Conservation (phyloP, 2,329 filamentous ascomycete genomes). For the Pseudogymnoascus sp. region DNA sequence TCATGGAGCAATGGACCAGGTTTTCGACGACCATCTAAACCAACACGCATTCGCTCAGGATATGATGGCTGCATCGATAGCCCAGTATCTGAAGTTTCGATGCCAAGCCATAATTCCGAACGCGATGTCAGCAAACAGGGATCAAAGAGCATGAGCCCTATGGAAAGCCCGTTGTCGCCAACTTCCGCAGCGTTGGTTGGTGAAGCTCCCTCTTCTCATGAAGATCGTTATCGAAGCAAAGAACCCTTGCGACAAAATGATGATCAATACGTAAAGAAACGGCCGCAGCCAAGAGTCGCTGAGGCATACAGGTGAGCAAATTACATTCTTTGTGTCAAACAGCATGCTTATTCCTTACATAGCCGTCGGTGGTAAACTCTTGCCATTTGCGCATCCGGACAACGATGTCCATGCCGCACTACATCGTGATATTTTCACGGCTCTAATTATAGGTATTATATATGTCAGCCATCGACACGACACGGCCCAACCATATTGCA, state of each 20-base stretch:
- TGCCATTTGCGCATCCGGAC: neutral
- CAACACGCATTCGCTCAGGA: neutral
- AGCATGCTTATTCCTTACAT: neutral
- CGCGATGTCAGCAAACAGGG: neutral
- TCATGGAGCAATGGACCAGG: neutral
- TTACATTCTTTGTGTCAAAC: neutral
- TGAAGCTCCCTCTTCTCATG: conserved; percentile 14
- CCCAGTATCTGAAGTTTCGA: conserved; percentile 5
- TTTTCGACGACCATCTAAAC: conserved; percentile 1
- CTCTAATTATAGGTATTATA: neutral
- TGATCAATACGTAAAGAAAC: conserved; percentile 27
- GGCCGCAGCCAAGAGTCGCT: conserved; percentile 33
- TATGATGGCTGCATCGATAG: neutral
- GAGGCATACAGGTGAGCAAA: conserved; percentile 33
- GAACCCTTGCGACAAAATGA: conserved; percentile 29
- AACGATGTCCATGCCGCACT: neutral
- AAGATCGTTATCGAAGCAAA: conserved; percentile 14
- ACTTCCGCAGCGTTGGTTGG: conserved; percentile 26
- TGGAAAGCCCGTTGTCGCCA: conserved; percentile 20
- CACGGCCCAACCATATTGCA: neutral
- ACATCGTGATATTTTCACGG: neutral
- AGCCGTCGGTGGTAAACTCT: conserved; percentile 35
- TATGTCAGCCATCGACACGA: neutral
- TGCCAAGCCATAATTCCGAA: neutral
- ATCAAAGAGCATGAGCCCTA: neutral